phyloP scores from a whole-genome alignment of 2,329 filamentous ascomycete species.

The Huntiella bhutanensis region DNA sequence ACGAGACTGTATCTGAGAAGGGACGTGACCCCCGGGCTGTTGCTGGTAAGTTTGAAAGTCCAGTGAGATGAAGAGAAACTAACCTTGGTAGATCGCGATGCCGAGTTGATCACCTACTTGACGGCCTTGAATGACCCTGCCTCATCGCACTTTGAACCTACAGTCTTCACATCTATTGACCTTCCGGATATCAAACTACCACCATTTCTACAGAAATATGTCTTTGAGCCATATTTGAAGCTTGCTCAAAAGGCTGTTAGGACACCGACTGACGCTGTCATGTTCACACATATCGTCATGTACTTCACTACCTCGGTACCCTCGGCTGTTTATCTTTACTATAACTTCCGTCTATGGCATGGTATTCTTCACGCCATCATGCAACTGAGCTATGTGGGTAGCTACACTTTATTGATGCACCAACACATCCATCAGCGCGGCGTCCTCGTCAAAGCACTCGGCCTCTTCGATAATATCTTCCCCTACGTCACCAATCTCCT shows the following conservation, averaged over 20 bases:
- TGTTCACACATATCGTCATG: conserved; percentile 56
- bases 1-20: too few relatives aligned
- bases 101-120: conserved; percentile 19
- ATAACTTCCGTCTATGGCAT: conserved; percentile 48
- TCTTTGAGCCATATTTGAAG: conserved; percentile 41
- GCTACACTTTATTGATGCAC: conserved; percentile 67
- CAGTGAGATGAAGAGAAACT: neutral
- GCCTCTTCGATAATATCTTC: conserved; percentile 42
- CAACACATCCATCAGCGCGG: conserved; percentile 68
- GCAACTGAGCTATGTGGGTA: conserved; percentile 49
- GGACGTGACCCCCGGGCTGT: too few relatives aligned
- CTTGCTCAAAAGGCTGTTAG: conserved; percentile 39
- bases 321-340: conserved; percentile 46
- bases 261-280: conserved; percentile 53
- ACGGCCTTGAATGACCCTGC: conserved; percentile 24
- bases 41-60: too few relatives aligned
- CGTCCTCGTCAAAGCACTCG: conserved; percentile 36
- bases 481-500: conserved; percentile 58
- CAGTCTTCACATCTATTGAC: conserved; percentile 25
- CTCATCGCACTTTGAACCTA: conserved; percentile 25
- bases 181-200: conserved; percentile 20
- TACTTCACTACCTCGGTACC: conserved; percentile 53
- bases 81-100: conserved; percentile 14
- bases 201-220: conserved; percentile 24
- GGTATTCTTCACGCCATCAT: conserved; percentile 45